Conservation (phyloP, 2,329 filamentous ascomycete species). For the Colletotrichum spaethianum region DNA sequence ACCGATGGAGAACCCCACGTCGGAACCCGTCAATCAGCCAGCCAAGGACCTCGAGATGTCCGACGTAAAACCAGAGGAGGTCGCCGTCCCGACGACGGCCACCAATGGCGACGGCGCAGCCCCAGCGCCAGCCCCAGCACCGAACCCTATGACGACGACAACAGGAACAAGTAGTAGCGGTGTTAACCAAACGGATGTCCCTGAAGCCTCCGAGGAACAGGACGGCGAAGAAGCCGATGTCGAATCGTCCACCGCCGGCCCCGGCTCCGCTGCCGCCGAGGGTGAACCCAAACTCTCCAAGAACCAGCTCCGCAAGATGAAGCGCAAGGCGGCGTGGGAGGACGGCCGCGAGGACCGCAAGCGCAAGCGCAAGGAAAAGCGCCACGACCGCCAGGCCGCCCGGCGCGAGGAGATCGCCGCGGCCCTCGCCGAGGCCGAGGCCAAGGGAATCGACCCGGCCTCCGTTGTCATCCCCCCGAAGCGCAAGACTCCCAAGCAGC, state of each 20-base stretch:
- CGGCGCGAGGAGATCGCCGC: slow-evolving; percentile 66
- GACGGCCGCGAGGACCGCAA: slow-evolving; percentile 74
- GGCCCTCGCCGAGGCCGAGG: slow-evolving; percentile 61
- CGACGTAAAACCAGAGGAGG: not conserved
- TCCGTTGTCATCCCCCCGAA: slow-evolving; percentile 43
- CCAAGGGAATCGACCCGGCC: slow-evolving; percentile 59
- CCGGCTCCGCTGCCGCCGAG: not conserved
- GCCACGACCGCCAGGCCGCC: slow-evolving; percentile 61
- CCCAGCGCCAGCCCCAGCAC: not conserved
- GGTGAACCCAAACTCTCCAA: slow-evolving; percentile 74
- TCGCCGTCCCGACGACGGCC: not conserved
- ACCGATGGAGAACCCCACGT: slow-evolving; percentile 8
- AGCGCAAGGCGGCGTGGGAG: slow-evolving; percentile 82
- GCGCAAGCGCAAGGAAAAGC: slow-evolving; percentile 68
- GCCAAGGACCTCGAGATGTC: slow-evolving; percentile 18
- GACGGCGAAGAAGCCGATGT: slow-evolving; percentile 1
- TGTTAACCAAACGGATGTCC: not conserved
- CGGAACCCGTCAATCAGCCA: slow-evolving; percentile 17
- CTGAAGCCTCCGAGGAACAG: slow-evolving; percentile 22
- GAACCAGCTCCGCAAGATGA: slow-evolving; percentile 86
- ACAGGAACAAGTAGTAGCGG: not conserved
- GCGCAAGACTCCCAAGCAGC: slow-evolving; percentile 52
- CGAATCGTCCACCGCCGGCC: not conserved
- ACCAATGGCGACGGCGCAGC: slow-evolving; percentile 24
- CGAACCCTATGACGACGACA: not conserved